Evolutionary conservation across 331 rosid species (phyloP).

Genomic region (Arachis monticola): DNA sequence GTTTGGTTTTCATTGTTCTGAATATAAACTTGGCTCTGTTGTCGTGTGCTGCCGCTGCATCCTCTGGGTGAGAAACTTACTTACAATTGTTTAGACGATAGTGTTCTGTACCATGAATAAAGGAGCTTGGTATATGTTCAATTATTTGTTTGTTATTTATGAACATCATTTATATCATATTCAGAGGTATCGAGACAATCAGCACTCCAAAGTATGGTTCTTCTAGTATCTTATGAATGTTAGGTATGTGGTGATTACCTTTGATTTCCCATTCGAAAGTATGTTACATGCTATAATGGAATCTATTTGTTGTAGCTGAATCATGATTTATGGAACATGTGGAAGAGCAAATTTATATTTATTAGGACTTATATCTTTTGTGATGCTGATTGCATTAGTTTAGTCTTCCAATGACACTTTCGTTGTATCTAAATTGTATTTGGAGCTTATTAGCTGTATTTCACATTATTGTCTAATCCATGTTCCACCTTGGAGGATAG

Average conservation of each 20-base stretch:
- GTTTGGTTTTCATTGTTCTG: conserved; percentile 32
- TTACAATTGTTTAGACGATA: conserved; percentile 43
- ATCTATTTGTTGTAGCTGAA: conserved; percentile 25
- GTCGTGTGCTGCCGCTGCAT: conserved; percentile 30
- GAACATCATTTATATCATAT: conserved; percentile 30
- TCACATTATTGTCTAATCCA: background rate
- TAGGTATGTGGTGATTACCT: conserved; percentile 35
- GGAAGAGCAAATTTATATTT: conserved; percentile 15
- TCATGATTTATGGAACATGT: conserved; percentile 10
- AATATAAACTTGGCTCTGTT: conserved; percentile 17
- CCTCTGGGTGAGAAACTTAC: conserved; percentile 36
- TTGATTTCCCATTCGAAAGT: conserved; percentile 15
- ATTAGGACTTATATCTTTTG: background rate
- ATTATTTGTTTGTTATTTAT: conserved; percentile 52
- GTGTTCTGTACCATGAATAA: conserved; percentile 54
- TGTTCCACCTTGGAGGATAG: no score
- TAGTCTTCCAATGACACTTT: conserved; percentile 4
- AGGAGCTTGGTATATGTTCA: conserved; percentile 44
- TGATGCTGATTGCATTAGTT: background rate
- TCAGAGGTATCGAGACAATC: conserved; percentile 38
- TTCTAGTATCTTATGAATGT: conserved; percentile 13
- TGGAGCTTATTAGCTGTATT: conserved; percentile 12
- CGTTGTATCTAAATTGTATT: conserved; percentile 8
- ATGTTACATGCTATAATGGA: conserved; percentile 22
- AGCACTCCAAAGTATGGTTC: conserved; percentile 34